phyloP scores from a whole-genome alignment of 2,329 filamentous ascomycete species.

The Pseudopyrenochaeta lycopersici region DNA sequence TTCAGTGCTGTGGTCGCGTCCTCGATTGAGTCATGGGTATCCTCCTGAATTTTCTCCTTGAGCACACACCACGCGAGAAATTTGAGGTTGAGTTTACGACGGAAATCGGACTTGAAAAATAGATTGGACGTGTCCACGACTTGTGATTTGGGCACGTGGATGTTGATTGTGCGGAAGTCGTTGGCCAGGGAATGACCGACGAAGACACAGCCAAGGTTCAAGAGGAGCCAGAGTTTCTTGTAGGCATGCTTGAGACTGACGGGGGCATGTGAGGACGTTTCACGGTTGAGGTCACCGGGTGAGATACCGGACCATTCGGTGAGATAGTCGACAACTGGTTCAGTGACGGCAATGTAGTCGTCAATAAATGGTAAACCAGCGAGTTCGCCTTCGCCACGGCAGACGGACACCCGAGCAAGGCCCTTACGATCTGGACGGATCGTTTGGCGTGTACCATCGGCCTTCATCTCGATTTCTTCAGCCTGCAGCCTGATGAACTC shows the following conservation, averaged over 20 bases:
- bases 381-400: conserved; percentile 78
- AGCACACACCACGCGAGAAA: conserved; percentile 89
- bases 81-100: conserved; percentile 87
- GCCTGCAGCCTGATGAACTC: conserved; percentile 95
- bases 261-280: conserved; percentile 80
- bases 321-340: conserved; percentile 93
- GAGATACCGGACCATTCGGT: conserved; percentile 94
- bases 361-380: conserved; percentile 93
- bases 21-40: conserved; percentile 94
- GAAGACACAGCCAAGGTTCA: conserved; percentile 94
- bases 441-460: conserved; percentile 89
- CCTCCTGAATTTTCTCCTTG: conserved; percentile 91
- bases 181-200: conserved; percentile 92
- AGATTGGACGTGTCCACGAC: conserved; percentile 94
- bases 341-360: conserved; percentile 92
- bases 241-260: conserved; percentile 90
- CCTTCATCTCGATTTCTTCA: conserved; percentile 95
- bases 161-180: conserved; percentile 98
- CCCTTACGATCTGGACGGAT: conserved; percentile 91
- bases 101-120: conserved; percentile 82
- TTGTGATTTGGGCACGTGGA: conserved; percentile 88
- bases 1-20: conserved; percentile 91
- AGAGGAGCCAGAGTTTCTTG: conserved; percentile 96
- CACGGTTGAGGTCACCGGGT: conserved; percentile 81
- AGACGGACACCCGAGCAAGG: conserved; percentile 89